Base-by-base conservation (phyloP, 1,284 basidiomycete genomes). In the Neonothopanus nambi region DNA sequence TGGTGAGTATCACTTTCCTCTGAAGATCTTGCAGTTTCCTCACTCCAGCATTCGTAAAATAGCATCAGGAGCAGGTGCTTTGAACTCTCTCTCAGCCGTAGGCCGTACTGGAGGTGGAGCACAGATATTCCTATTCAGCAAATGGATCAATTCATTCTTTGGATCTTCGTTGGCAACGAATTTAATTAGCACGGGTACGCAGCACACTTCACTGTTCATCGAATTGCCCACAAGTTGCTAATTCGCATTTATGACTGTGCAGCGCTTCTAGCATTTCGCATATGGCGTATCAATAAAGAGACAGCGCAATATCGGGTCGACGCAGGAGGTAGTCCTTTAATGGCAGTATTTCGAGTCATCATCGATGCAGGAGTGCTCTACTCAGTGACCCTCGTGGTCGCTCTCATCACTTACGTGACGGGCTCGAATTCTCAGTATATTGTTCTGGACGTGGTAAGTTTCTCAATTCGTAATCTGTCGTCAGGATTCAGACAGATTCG, bases 241-340 rank as follows among this genome's bases (percentile, higher is more conserved):
- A 33, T 33, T 40, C 17, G 8, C 3, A 8, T 18, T 9, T 40
- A 6, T 40, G 9, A 23, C 38, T 18, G 11, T 23, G 11, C 5
- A 54, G 52, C 40, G 6, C 52, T 56, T 43, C 30, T 51, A 18
- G 50, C 38, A 8, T 56, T 40, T 37, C 51, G 54, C 38, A 43
- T 56, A 18, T 52, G 51, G 51, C n/a, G n/a, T 12, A 35, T 45
- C 35, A 43, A 40, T 40, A 40, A 40, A n/a, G 17, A n/a, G 8
- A 40, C 38, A 13, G 17, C 38, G 21, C 38, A 40, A 8, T n/a
- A 18, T n/a, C 38, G 38, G 21, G 21, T 18, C 17, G 38, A 40
- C 38, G n/a, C 5, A 9, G 21, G 38, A 9, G 13, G 38, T 9
- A 33, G 13, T 33, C 38, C 38, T n/a, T 40, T 40, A n/a, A 23